These are phyloP conservation scores for Kuraishia capsulata DNA, from an alignment of 805 yeast species.

Conservation along the genomic window DNA sequence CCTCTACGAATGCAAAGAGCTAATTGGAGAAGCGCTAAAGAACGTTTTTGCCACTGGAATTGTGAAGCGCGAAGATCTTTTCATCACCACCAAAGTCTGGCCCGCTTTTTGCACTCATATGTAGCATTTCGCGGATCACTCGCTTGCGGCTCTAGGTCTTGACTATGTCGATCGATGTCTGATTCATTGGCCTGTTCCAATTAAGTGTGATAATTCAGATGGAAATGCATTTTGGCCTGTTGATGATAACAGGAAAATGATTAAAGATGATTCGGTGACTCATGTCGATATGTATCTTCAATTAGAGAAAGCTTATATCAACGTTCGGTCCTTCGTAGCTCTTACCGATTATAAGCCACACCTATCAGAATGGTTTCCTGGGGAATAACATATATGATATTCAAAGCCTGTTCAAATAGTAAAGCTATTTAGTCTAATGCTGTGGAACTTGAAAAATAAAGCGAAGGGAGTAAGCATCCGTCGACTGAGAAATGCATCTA, in stretches of 20 bases:
- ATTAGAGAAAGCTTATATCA: slow-evolving; percentile 22
- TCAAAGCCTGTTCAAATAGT: too few species aligned
- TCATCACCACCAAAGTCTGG: slow-evolving; percentile 14
- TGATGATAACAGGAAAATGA: slow-evolving; percentile 15
- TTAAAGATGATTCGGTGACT: slow-evolving; percentile 21
- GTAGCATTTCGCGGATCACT: slow-evolving; percentile 23
- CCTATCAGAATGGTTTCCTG: too few species aligned
- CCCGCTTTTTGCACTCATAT: slow-evolving; percentile 24
- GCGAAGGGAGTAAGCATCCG: too few species aligned
- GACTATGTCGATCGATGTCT: slow-evolving; percentile 36
- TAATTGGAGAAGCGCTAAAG: slow-evolving; percentile 30
- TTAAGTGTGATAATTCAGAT: background rate
- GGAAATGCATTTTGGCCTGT: slow-evolving; percentile 7
- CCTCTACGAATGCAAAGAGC: slow-evolving; percentile 27
- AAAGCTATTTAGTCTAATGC: too few species aligned
- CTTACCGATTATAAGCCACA: too few species aligned
- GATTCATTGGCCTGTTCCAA: slow-evolving; percentile 33
- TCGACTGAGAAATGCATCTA: too few species aligned
- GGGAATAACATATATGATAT: too few species aligned
- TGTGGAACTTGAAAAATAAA: too few species aligned
- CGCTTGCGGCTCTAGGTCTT: slow-evolving; percentile 22
- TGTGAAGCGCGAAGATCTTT: slow-evolving; percentile 6
- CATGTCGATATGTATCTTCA: slow-evolving; percentile 24
- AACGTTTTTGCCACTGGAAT: slow-evolving; percentile 5
- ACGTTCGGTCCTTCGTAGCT: too few species aligned